Base-by-base conservation (phyloP, 2,329 filamentous ascomycete species). In the Pseudogymnoascus sp. region DNA sequence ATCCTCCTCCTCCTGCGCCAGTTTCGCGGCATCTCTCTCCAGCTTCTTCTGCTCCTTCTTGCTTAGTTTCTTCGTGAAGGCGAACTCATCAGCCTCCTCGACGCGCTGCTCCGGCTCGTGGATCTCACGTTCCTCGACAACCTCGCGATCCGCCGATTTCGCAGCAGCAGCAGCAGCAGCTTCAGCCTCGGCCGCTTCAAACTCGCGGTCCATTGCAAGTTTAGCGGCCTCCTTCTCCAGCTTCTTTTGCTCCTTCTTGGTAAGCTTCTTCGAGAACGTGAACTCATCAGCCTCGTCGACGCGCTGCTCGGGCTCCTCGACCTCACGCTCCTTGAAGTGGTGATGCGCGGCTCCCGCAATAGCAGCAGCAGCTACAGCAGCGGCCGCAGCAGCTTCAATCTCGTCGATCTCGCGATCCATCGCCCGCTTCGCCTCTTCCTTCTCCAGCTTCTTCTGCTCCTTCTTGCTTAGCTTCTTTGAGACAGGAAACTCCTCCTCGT, bases 401-500 rank as follows among this genome's bases (percentile, higher is more conserved):
- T n/a, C 58, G 4, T 25, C 19, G 4, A 60, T 25, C n/a, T 33
- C 70, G 49, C 72, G 72, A 16, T 70, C 66, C 39, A 14, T 19
- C 8, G 49, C 49, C 9, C 49, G 28, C 25, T 75, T 74, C 8
- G 73, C 71, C 42, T 72, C 74, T n/a, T 55, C 49, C 66, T 77
- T 80, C 2, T 79, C 78, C n/a, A 72, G 74, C 66, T 76, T 79
- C 69, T 77, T 79, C 66, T 73, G 72, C 60, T 77, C 74, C 63
- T 75, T 76, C 62, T 74, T 76, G 65, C 69, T 73, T 4, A 72
- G 67, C 63, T 72, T 73, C 16, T 67, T 64, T n/a, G 66, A 16
- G 8, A 63, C 23, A 42, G 64, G 55, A 12, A 64, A 73, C 65
- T 72, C 73, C 14, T 71, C 66, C 52, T 71, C 69, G 66, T 11